A percentile compares a stretch with the other conserved stretches of the same genome.
phyloP scores from a whole-genome alignment of 208 protist species.

The Leishmania gerbilli region DNA sequence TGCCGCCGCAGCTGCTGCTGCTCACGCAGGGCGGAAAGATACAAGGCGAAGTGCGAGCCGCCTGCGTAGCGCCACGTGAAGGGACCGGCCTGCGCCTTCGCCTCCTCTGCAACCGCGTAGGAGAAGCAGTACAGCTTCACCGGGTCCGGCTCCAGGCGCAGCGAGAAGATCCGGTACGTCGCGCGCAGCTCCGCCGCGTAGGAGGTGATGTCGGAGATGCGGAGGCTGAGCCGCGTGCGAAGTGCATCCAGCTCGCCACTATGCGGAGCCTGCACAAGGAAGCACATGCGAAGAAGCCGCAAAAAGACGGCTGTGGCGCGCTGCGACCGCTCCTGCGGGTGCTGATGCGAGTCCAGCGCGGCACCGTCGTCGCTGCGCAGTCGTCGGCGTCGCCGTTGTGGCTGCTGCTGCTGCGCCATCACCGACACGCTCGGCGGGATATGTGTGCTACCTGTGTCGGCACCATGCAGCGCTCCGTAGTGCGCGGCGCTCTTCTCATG shows the following conservation, averaged over 20 bases:
- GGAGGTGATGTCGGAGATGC: slow-evolving; percentile 54
- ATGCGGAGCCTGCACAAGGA: slow-evolving; percentile 55
- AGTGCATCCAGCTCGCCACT: slow-evolving; percentile 66
- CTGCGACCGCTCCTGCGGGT: background rate
- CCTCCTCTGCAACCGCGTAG: slow-evolving; percentile 61
- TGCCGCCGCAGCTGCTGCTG: slow-evolving; percentile 31
- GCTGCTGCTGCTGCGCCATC: background rate
- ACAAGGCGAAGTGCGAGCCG: slow-evolving; percentile 66
- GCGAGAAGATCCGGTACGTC: slow-evolving; percentile 43
- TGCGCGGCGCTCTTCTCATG: slow-evolving; percentile 7
- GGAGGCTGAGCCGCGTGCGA: slow-evolving; percentile 57
- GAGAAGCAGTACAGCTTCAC: slow-evolving; percentile 67
- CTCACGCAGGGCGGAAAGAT: slow-evolving; percentile 29
- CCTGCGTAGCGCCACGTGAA: slow-evolving; percentile 79
- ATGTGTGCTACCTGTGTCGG: background rate
- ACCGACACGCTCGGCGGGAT: background rate
- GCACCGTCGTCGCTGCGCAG: slow-evolving; percentile 8
- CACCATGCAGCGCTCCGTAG: background rate
- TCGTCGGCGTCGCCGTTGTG: background rate
- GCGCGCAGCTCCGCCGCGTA: slow-evolving; percentile 47
- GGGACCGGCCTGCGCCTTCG: slow-evolving; percentile 43
- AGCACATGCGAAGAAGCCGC: slow-evolving; percentile 63
- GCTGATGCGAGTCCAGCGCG: background rate
- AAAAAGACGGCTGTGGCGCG: slow-evolving; percentile 21
- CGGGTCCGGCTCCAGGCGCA: slow-evolving; percentile 62